Percentiles rank a stretch among this genome's conserved stretches.
These are phyloP conservation scores for Knoxia roxburghii DNA, from an alignment of 257 asterid genomes.

Conservation along the genomic window DNA sequence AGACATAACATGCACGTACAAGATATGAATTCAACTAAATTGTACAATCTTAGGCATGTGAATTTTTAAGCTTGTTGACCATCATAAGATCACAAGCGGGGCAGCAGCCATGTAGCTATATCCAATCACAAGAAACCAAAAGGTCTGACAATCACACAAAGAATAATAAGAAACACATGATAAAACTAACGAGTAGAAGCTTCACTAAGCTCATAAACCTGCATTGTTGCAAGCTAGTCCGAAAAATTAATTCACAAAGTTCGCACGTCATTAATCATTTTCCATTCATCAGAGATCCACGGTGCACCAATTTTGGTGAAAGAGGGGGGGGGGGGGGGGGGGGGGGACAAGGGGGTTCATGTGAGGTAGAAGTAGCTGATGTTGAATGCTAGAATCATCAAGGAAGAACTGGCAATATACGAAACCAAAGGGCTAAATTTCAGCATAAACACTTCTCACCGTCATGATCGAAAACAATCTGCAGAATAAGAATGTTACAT, in stretches of 20 bases:
- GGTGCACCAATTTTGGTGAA: neutral
- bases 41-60: neutral
- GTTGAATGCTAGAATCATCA: neutral
- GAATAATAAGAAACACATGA: neutral
- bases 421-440: neutral
- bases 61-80: neutral
- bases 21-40: neutral
- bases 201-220: conserved; percentile 1
- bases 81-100: neutral
- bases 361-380: neutral
- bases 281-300: no score
- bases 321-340: no score
- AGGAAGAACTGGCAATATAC: neutral
- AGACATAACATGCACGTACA: no score
- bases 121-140: no score
- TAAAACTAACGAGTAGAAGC: neutral
- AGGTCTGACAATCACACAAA: neutral
- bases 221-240: neutral
- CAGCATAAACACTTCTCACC: conserved; percentile 49
- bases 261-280: neutral
- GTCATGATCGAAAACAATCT: conserved; percentile 94
- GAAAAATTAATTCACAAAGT: neutral
- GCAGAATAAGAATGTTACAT: conserved; percentile 25
- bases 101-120: neutral
- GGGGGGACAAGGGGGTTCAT: neutral